These are phyloP conservation scores for Zizania palustris DNA, from an alignment of 202 grass and related monocot genomes.

Conservation along the genomic window DNA sequence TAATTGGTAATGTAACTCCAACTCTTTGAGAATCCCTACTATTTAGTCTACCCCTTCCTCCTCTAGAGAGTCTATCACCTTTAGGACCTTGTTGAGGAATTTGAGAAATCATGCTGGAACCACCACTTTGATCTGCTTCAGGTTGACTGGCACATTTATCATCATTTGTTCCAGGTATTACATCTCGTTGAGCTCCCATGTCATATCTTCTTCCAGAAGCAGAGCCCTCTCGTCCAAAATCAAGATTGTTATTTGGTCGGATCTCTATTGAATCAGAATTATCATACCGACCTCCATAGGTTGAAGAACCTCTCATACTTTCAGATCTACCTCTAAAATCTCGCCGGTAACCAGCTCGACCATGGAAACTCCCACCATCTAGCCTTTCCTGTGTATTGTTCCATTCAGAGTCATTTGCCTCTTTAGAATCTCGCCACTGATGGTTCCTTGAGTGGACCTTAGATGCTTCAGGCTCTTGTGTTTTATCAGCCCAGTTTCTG, in stretches of 20 bases:
- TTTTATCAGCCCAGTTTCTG: constrained; percentile 61
- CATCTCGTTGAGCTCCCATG: constrained; percentile 44
- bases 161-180: constrained; percentile 37
- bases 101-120: constrained; percentile 18
- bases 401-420: constrained; percentile 54
- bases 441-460: constrained; percentile 62
- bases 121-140: constrained; percentile 41
- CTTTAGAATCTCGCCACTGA: constrained; percentile 55
- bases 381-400: constrained; percentile 63
- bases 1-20: constrained; percentile 61
- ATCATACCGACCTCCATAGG: constrained; percentile 74
- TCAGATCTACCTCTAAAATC: constrained; percentile 83
- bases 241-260: constrained; percentile 74
- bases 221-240: constrained; percentile 79
- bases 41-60: constrained; percentile 57
- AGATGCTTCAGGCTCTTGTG: constrained; percentile 57
- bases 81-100: constrained; percentile 22
- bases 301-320: constrained; percentile 57
- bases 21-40: constrained; percentile 62
- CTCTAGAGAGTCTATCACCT: constrained; percentile 45
- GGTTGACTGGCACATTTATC: constrained; percentile 37
- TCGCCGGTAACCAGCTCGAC: constrained; percentile 62
- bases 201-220: constrained; percentile 67
- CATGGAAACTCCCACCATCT: constrained; percentile 58
- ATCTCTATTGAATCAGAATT: constrained; percentile 97